A percentile compares a stretch with the other conserved stretches of the same genome.
phyloP scores from a whole-genome alignment of 2,329 filamentous ascomycete species.

The Plenodomus tracheiphilus region DNA sequence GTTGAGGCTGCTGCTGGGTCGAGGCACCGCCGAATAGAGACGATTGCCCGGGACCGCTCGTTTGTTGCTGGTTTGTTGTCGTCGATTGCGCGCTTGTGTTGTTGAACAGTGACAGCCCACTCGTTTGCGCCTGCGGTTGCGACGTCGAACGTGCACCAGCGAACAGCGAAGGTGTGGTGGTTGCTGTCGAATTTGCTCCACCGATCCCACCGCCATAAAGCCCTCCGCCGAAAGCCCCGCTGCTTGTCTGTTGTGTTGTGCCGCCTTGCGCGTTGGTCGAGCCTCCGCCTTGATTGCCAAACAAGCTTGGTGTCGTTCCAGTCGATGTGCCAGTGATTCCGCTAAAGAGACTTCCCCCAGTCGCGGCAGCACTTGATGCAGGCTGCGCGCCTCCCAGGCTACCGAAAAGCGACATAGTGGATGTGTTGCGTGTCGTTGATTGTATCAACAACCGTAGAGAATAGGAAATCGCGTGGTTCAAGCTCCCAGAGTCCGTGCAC shows the following conservation, averaged over 20 bases:
- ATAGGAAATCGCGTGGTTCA: conserved; percentile 29
- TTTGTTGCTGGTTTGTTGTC: conserved; percentile 33
- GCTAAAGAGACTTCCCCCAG: conserved; percentile 31
- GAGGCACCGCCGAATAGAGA: conserved; percentile 31
- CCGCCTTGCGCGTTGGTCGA: conserved; percentile 27
- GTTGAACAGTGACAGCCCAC: conserved; percentile 25
- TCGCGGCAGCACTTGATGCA: conserved; percentile 26
- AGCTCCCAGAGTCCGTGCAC: conserved; percentile 17
- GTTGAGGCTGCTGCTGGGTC: conserved; percentile 30
- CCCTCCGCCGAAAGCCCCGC: conserved; percentile 36
- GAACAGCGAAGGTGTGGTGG: conserved; percentile 30
- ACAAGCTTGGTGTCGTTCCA: conserved; percentile 32
- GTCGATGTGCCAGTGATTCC: conserved; percentile 23
- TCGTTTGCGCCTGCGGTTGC: conserved; percentile 32
- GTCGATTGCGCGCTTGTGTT: conserved; percentile 36
- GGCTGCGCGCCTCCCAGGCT: conserved; percentile 32
- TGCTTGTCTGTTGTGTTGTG: conserved; percentile 31
- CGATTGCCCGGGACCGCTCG: conserved; percentile 27
- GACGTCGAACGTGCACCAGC: conserved; percentile 23
- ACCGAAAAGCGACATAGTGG: conserved; percentile 41
- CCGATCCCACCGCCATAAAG: conserved; percentile 34
- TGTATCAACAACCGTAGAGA: conserved; percentile 26
- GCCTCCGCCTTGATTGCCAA: conserved; percentile 32
- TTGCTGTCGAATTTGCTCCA: conserved; percentile 42
- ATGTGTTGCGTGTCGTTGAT: conserved; percentile 31